phyloP scores from a whole-genome alignment of 2,329 filamentous ascomycete genomes.

The Diaporthe caulivora region DNA sequence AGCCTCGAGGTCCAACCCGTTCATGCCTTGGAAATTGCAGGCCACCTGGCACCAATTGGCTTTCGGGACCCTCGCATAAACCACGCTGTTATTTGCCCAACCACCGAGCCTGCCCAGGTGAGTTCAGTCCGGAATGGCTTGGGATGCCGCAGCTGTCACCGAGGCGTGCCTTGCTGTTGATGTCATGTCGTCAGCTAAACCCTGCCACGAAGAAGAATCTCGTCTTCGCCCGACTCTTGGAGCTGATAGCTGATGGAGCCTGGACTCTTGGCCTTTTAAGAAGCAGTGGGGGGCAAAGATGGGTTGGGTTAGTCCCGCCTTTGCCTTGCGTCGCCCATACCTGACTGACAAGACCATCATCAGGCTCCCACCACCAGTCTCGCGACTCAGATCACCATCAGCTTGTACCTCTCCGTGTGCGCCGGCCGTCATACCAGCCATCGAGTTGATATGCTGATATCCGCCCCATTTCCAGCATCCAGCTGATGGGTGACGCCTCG shows the following conservation, averaged over 20 bases:
- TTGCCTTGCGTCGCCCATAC: neutral
- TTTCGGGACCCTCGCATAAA: conserved; percentile 22
- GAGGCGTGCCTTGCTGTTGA: conserved; percentile 3
- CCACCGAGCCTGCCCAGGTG: neutral
- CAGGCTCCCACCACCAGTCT: neutral
- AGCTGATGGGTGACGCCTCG: conserved; percentile 1
- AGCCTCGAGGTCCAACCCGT: neutral
- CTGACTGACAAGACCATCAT: neutral
- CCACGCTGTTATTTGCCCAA: neutral
- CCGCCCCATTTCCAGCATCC: conserved; percentile 18
- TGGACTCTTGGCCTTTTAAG: conserved; percentile 4
- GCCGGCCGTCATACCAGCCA: conserved; percentile 16
- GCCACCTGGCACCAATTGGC: conserved; percentile 30
- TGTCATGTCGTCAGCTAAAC: conserved; percentile 25
- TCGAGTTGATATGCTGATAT: neutral
- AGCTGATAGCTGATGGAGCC: conserved; percentile 23
- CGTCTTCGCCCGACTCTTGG: conserved; percentile 1
- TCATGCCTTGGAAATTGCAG: conserved; percentile 33
- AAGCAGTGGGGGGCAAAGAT: conserved; percentile 5
- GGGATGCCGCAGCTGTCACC: conserved; percentile 8
- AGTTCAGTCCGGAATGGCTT: neutral
- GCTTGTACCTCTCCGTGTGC: neutral
- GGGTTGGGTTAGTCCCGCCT: conserved; percentile 5
- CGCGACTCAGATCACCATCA: conserved; percentile 9
- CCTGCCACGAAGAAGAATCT: neutral